phyloP scores from a whole-genome alignment of 345 rosid species.

The Bruguiera parviflora region DNA sequence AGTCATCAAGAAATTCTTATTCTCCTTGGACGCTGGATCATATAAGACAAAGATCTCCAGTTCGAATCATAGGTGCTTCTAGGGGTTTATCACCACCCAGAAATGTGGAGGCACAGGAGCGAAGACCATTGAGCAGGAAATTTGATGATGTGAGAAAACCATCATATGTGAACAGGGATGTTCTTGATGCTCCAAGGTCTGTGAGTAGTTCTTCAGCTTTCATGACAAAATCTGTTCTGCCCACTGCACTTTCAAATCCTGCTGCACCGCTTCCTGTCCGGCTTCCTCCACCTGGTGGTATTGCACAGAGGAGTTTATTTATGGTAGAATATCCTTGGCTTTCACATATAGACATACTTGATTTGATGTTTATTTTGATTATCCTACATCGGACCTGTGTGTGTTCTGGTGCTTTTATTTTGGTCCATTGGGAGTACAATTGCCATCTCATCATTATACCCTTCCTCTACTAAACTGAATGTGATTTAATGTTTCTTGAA shows the following conservation, averaged over 20 bases:
- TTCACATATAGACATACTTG: not conserved
- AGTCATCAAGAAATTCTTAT: conserved; percentile 49
- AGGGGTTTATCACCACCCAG: conserved; percentile 64
- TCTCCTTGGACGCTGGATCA: conserved; percentile 70
- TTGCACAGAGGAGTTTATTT: conserved; percentile 47
- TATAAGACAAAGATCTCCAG: conserved; percentile 68
- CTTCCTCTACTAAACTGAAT: too few species aligned
- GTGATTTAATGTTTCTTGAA: too few species aligned
- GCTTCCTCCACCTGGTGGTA: conserved; percentile 46
- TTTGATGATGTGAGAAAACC: conserved; percentile 53
- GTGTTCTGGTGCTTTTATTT: not conserved
- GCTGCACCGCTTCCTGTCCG: conserved; percentile 41
- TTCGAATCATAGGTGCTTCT: conserved; percentile 46
- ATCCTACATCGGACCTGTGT: not conserved
- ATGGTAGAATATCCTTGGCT: conserved; percentile 40
- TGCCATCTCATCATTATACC: too few species aligned
- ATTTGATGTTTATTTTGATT: not conserved
- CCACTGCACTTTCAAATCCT: conserved; percentile 53
- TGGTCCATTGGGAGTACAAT: too few species aligned
- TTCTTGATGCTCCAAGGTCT: conserved; percentile 47
- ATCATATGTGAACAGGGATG: conserved; percentile 58
- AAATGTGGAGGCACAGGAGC: conserved; percentile 40
- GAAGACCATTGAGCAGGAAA: conserved; percentile 51
- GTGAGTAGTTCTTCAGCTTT: conserved; percentile 41
- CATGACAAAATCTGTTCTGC: conserved; percentile 48